These are phyloP conservation scores for Capsicum rhomboideum DNA, from an alignment of 257 asterid genomes.

Conservation along the genomic window DNA sequence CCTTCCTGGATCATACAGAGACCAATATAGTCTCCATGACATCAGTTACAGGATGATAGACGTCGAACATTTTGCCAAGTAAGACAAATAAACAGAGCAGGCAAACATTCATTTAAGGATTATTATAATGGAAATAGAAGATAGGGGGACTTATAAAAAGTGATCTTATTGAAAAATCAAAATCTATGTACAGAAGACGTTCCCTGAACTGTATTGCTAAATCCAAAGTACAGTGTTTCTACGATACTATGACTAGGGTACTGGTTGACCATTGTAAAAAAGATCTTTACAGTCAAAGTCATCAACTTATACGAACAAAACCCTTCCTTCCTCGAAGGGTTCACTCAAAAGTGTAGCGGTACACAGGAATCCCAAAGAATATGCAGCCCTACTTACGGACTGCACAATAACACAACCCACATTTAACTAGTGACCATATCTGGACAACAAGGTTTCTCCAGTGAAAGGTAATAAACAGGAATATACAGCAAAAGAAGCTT, in stretches of 20 bases:
- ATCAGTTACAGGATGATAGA: slow-evolving; percentile 9
- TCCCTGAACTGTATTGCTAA: slow-evolving; percentile 62
- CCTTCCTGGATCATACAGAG: slow-evolving; percentile 19
- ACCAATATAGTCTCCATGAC: not conserved
- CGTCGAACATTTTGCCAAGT: not conserved
- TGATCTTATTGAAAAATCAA: slow-evolving; percentile 50
- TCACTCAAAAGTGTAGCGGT: slow-evolving; percentile 40
- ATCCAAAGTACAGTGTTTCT: slow-evolving; percentile 46
- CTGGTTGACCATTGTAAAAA: slow-evolving; percentile 38
- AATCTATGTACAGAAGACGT: slow-evolving; percentile 68
- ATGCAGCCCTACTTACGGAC: slow-evolving; percentile 33
- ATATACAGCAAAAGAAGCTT: slow-evolving; percentile 47
- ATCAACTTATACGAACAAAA: slow-evolving; percentile 37
- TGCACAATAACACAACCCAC: slow-evolving; percentile 34
- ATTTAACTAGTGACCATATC: slow-evolving; percentile 25
- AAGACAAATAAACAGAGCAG: not conserved
- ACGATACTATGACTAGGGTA: slow-evolving; percentile 44
- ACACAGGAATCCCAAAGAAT: slow-evolving; percentile 51
- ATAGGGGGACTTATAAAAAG: slow-evolving; percentile 15
- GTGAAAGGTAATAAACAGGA: slow-evolving; percentile 34
- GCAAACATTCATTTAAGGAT: not conserved
- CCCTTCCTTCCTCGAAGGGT: slow-evolving; percentile 22
- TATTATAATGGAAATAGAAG: not conserved
- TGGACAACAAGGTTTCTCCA: slow-evolving; percentile 22
- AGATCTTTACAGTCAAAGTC: slow-evolving; percentile 69